Base-by-base conservation (phyloP, 345 rosid species). In the Salix brachista region DNA sequence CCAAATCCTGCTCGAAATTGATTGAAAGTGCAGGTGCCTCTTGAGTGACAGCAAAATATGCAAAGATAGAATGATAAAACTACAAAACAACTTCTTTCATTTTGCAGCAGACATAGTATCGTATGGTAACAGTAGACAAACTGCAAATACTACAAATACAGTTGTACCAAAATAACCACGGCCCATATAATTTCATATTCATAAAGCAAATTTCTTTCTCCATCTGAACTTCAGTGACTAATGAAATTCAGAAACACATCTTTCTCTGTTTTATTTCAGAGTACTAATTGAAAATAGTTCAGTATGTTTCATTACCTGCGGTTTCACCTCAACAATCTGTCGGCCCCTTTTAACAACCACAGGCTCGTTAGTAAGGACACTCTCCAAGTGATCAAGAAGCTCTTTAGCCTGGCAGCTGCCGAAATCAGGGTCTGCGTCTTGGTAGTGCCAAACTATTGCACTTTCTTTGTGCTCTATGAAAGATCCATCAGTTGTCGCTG, bases 361-460 rank as follows among this genome's bases (percentile, higher is more conserved):
- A 16, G 97, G 98, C 81, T 93, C 97, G 46, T 91, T 91, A 6
- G 93, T 86, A 71, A 93, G 97, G 44, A 93, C 97, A 71, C 78
- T 89, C 78, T 93, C 98, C 80, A 93, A 84, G 75, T 93, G 98
- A 87, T 89, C 91, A 23, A 88, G 91, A 69, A 93, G 98, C 84
- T 93, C 97, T 76, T 89, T 90, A 70, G 97, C 94, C 82, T 93
- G 98, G 84, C 84, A 85, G 14, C 89, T 76, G 34, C 97, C 96
- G 10, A 93, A 90, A 18, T 91, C 85, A 56, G 83, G 84, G 82
- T 93, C 98, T 37, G 98, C 89, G 41, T 88, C 90, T 42, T 86
- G 89, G 80, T 91, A 86, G 76, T 93, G 97, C 98, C 98, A 93
- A 69, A 93, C 97, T 77, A 93, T 37, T 60, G 94, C 98, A 79